Conservation (phyloP, 2,329 filamentous ascomycete species). For the Trichoderma guizhouense region DNA sequence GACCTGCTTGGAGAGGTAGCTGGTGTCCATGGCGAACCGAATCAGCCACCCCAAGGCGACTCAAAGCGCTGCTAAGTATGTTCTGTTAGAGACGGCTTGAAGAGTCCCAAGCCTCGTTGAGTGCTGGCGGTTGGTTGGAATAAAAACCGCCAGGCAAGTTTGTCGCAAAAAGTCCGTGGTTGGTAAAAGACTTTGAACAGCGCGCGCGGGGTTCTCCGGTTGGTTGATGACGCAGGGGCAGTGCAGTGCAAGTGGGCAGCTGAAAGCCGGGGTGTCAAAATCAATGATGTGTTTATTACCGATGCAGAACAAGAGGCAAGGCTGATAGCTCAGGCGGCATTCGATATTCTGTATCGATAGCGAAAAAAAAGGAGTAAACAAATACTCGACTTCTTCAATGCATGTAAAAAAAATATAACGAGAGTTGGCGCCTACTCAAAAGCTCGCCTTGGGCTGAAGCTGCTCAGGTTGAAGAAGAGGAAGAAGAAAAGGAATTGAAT, state of each 20-base stretch:
- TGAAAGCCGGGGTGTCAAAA: neutral
- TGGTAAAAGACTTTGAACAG: neutral
- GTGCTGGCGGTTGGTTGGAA: neutral
- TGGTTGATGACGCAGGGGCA: neutral
- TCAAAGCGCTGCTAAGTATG: neutral
- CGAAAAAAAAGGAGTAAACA: neutral
- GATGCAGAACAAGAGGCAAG: neutral
- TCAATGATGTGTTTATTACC: slow-evolving; percentile 4
- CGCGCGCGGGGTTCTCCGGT: slow-evolving; percentile 12
- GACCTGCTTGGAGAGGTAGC: slow-evolving; percentile 91
- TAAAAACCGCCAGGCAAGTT: neutral
- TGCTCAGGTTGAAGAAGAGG: neutral
- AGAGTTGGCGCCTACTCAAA: neutral
- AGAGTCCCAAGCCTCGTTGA: neutral
- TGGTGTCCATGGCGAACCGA: slow-evolving; percentile 68
- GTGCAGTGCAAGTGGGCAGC: neutral
- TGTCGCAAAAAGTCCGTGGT: neutral
- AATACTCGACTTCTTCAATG: neutral
- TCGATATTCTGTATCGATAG: neutral
- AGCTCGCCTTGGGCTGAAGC: neutral
- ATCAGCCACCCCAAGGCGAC: slow-evolving; percentile 11
- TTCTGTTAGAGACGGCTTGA: slow-evolving; percentile 21
- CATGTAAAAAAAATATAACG: neutral
- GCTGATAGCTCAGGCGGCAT: slow-evolving; percentile 1
- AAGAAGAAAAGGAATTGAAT: neutral